Base-by-base conservation (phyloP, 108 stramenopile genomes). In the Cyclotella sp. region DNA sequence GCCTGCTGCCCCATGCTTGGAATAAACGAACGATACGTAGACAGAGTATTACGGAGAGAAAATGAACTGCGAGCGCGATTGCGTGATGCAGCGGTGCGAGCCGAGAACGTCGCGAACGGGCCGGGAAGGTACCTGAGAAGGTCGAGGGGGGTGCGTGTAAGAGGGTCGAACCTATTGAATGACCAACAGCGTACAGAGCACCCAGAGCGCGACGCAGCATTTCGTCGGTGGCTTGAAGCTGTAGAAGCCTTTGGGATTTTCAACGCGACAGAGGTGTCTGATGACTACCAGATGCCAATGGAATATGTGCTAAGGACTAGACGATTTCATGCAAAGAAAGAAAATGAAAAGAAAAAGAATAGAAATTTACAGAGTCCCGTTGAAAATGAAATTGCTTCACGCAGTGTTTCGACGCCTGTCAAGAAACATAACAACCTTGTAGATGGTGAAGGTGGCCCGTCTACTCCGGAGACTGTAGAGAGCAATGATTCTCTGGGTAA, bases 241-340 rank as follows among this genome's bases (percentile, higher is more conserved):
- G 68, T 67, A 16, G 79, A 81, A 45, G 43, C 67, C 9, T 67
- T 80, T 54, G 78, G 83, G 15, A 70, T 76, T 42, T 52, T 73
- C 1, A 76, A 34, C 49, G 43, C 71, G 8, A 60, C 59, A 19
- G 71, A 47, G 29, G 60, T 72, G 22, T 42, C 54, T 24, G 54
- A 70, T 61, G 30, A 28, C 26, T 18, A 41, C 26, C 16, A 28
- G 21, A 60, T 40, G 34, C 74, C 46, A 6, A 59, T 72, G 57
- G 78, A 81, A 49, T 82, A 73, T 62, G 84, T 82, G 21, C 42
- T 85, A 42, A 77, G 77, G 45, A 82, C 81, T 11, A 85, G 49
- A 76, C 57, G 45, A 22, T 85, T 78, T 69, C 61, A 84, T 80
- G 42, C 75, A 4, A 47, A 76, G 13, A 46, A n/a, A 29, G 69